phyloP scores from a whole-genome alignment of 306 rosid species.

The Rosa multiflora region DNA sequence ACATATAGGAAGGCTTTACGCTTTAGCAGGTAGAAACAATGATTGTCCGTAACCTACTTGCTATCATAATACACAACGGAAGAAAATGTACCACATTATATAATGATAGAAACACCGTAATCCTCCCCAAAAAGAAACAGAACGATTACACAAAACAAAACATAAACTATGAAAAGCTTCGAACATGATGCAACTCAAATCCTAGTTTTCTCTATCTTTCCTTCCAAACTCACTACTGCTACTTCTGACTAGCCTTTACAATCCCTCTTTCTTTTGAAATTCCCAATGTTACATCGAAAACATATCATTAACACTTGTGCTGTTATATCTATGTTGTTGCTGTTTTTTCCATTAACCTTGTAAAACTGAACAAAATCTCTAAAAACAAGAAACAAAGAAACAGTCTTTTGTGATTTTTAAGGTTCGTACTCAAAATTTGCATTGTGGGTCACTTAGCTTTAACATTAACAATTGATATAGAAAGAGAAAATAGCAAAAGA shows the following conservation, averaged over 20 bases:
- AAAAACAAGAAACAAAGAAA: background rate
- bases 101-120: background rate
- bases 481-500: conserved; percentile 5
- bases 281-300: background rate
- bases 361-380: too few species aligned
- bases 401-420: background rate
- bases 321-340: too few species aligned
- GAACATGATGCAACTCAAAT: background rate
- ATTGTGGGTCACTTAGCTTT: background rate
- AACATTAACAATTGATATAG: background rate
- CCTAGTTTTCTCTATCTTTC: background rate
- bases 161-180: background rate
- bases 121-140: background rate
- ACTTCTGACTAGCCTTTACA: background rate
- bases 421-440: background rate
- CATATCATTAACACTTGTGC: background rate
- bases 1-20: background rate
- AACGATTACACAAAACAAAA: background rate
- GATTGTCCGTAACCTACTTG: background rate
- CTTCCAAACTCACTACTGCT: background rate
- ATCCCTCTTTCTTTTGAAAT: background rate
- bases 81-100: background rate
- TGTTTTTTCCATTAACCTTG: too few species aligned
- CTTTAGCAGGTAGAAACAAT: background rate
- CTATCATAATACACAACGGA: background rate